Base-by-base conservation (phyloP, 2,329 filamentous ascomycete species). In the Xylaria sp. region DNA sequence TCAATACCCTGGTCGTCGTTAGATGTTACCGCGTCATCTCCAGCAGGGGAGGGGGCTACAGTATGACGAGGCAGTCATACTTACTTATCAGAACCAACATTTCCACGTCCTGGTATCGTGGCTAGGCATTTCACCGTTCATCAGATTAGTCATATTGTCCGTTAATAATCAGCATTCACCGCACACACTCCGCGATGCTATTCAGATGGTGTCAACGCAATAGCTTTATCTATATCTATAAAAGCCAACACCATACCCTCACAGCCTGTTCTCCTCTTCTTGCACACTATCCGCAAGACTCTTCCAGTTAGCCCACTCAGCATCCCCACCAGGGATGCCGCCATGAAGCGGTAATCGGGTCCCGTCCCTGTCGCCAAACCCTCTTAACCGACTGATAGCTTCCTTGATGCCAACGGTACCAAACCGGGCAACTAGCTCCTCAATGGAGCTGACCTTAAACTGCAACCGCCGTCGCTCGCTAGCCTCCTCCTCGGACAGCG, bases 331-430 rank as follows among this genome's bases (percentile, higher is more conserved):
- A 0, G 83, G 81, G 58, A 89, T 80, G 1, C 85, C 85, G 1
- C 85, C 85, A 37, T 77, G 74, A 37, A 89, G 75, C 2, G 87
- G 87, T 65, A 89, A 70, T 58, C 87, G 78, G 6, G 83, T 86
- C 11, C 86, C 86, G 61, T 87, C 85, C 57, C 77, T 73, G 54
- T 85, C 84, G 1, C 87, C 87, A 57, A 88, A 79, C 0, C 83
- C 82, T 62, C 86, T 79, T n/a, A 88, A 75, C 41, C 86, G 76
- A 60, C 81, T 82, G 5, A 86, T 78, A 0, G 83, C 86, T 75
- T 90, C 87, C 73, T 88, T 89, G 71, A 90, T 87, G 1, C 87
- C 87, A 0, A 89, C 81, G 0, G 84, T 84, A 0, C 87, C 87
- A 72, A 81, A 85, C 63, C 76, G 81, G 0, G 82, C 87, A 55